phyloP scores from a whole-genome alignment of 768 basidiomycete species.

The Russula abietina region DNA sequence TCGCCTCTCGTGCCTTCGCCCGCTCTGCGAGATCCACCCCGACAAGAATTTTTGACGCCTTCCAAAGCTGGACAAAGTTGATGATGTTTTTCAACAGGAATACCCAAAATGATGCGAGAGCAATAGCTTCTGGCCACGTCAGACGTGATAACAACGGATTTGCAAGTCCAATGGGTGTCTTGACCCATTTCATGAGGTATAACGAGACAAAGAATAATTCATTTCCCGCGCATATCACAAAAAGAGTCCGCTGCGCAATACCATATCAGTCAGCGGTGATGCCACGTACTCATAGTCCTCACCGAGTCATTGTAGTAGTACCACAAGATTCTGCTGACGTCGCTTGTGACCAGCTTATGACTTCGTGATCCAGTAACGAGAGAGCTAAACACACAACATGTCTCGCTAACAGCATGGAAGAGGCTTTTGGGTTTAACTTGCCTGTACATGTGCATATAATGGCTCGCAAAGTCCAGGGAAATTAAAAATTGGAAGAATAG shows the following conservation, averaged over 20 bases:
- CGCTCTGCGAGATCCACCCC: conserved; percentile 89
- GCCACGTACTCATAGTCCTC: conserved; percentile 29
- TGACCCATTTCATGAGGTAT: conserved; percentile 86
- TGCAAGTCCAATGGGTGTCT: conserved; percentile 48
- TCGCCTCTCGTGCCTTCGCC: conserved; percentile 51
- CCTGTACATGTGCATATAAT: conserved; percentile 99
- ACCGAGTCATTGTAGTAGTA: conserved; percentile 92
- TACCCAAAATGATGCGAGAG: conserved; percentile 54
- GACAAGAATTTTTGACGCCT: conserved; percentile 90
- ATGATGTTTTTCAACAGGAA: conserved; percentile 84
- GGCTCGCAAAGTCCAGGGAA: conserved; percentile 93
- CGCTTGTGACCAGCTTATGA: conserved; percentile 88
- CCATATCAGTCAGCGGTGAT: neutral
- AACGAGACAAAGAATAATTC: conserved; percentile 93
- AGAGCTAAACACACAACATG: conserved; percentile 50
- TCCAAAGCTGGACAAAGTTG: conserved; percentile 96
- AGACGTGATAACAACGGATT: conserved; percentile 34
- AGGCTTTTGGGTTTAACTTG: conserved; percentile 32
- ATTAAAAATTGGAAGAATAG: conserved; percentile 92
- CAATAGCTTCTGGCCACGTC: conserved; percentile 76
- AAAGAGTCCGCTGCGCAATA: conserved; percentile 63
- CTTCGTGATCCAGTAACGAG: conserved; percentile 89
- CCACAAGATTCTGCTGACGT: conserved; percentile 88
- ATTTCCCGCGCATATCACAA: conserved; percentile 90
- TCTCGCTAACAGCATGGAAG: neutral